Percentiles rank a stretch among this genome's conserved stretches.
Conservation (phyloP, 495 filamentous ascomycete genomes). For the Aspergillus steynii region DNA sequence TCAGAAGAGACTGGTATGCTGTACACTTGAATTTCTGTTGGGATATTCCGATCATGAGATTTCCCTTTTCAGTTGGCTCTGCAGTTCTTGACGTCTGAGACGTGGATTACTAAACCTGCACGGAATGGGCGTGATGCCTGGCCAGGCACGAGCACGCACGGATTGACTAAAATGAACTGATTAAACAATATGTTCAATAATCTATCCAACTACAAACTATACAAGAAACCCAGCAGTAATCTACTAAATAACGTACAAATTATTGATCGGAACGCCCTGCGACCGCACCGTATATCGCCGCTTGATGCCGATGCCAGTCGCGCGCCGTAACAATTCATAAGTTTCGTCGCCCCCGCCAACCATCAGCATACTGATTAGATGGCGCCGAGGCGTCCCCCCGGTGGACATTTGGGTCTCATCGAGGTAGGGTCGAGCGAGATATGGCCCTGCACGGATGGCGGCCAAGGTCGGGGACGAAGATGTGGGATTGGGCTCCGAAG, state of each 20-base stretch:
- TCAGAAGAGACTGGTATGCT: too few species aligned
- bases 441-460: conserved; percentile 41
- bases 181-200: too few species aligned
- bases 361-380: conserved; percentile 83
- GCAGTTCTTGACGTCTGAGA: too few species aligned
- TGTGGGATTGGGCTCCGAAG: background rate
- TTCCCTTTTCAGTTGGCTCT: too few species aligned
- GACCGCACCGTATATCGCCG: conserved; percentile 79
- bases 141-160: background rate
- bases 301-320: conserved; percentile 67
- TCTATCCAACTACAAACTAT: too few species aligned
- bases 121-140: too few species aligned
- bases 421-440: conserved; percentile 69
- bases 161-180: background rate
- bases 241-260: conserved; percentile 68
- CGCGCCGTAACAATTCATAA: conserved; percentile 59
- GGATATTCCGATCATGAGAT: too few species aligned
- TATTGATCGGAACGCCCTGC: conserved; percentile 74
- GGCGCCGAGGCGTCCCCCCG: conserved; percentile 67
- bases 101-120: too few species aligned
- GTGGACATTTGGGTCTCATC: conserved; percentile 73
- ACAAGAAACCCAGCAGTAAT: background rate
- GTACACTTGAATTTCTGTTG: too few species aligned
- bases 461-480: conserved; percentile 24
- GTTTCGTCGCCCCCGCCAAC: conserved; percentile 72